Conservation (phyloP, 2,329 filamentous ascomycete genomes). For the Metarhizium humberi region DNA sequence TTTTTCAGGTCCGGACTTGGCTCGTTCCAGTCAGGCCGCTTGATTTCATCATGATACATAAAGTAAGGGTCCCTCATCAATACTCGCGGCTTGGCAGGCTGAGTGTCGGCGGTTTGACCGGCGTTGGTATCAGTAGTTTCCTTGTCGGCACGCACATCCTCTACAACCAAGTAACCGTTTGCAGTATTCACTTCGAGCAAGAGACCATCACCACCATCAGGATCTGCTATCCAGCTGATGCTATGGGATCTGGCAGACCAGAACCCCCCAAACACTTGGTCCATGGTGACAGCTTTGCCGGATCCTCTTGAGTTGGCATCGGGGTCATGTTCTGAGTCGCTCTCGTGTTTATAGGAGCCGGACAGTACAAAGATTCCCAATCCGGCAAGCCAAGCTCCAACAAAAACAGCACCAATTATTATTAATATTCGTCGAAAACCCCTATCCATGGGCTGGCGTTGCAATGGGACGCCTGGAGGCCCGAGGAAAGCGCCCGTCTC, state of each 20-base stretch:
- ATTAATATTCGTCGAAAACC: constrained; percentile 54
- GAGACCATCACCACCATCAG: constrained; percentile 72
- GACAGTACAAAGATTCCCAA: constrained; percentile 56
- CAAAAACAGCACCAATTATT: constrained; percentile 49
- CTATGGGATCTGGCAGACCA: constrained; percentile 56
- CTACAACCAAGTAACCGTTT: constrained; percentile 73
- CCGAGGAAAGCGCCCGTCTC: constrained; percentile 46
- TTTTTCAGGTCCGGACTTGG: constrained; percentile 80
- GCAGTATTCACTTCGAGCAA: constrained; percentile 64
- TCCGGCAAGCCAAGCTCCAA: constrained; percentile 59
- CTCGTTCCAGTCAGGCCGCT: constrained; percentile 53
- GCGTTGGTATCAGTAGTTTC: constrained; percentile 18
- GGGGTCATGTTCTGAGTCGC: constrained; percentile 56
- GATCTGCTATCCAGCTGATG: constrained; percentile 69
- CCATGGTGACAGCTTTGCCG: constrained; percentile 64
- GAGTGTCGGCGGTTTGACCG: constrained; percentile 18
- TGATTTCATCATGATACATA: constrained; percentile 41
- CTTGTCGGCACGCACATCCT: constrained; percentile 60
- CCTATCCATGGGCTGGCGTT: constrained; percentile 52
- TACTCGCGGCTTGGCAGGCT: constrained; percentile 46
- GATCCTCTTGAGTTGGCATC: constrained; percentile 53
- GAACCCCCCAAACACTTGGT: constrained; percentile 56
- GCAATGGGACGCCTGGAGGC: constrained; percentile 21
- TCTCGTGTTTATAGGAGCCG: constrained; percentile 57
- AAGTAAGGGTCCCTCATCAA: constrained; percentile 67